Base-by-base conservation (phyloP, 2,329 filamentous ascomycete species). In the Aspergillus costaricaensis region DNA sequence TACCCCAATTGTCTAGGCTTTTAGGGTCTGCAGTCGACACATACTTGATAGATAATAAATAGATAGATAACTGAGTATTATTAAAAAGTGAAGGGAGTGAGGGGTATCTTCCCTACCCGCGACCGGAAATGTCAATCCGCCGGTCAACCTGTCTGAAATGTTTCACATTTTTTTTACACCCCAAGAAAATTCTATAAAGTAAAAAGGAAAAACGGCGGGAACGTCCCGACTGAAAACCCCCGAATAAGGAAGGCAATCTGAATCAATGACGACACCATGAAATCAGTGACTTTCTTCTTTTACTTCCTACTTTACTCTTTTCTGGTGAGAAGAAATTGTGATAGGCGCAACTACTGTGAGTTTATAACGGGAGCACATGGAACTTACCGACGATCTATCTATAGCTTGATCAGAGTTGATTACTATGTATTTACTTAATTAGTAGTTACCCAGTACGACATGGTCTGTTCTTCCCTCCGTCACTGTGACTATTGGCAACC, bases 391-490 rank as follows among this genome's bases (percentile, higher is more conserved):
- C 8, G 41, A 21, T 3, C 41, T 44, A 44, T 44, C 14, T 19
- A 44, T 49, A 25, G 44, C 15, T 23, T 25, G 44, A 49, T 49
- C 17, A 15, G 19, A 19, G 32, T 36, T 14, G 15, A 14, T 5
- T 36, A 36, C 32, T 36, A 12, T 32, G 30, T 9, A 32, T 3
- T 32, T 32, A 10, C n/a, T n/a, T n/a, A n/a, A n/a, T n/a, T n/a
- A 10, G 4, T 32, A 32, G 30, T 32, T 32, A 32, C 30, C 30
- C 30, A 49, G n/a, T 49, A 15, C 47, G 47, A 47, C 53, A 2
- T 55, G 53, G 53, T 55, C 53, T 27, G 39, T 55, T 47, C 53
- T 2, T 55, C 53, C 52, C 52, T 30, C 52, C 52, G 39, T 55
- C 41, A 14, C 10, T 27, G 19, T 39, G 25, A 55, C 39, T 55